Evolutionary conservation across 352 stramenopile species (phyloP).

Genomic region (Thraustotheca clavata): DNA sequence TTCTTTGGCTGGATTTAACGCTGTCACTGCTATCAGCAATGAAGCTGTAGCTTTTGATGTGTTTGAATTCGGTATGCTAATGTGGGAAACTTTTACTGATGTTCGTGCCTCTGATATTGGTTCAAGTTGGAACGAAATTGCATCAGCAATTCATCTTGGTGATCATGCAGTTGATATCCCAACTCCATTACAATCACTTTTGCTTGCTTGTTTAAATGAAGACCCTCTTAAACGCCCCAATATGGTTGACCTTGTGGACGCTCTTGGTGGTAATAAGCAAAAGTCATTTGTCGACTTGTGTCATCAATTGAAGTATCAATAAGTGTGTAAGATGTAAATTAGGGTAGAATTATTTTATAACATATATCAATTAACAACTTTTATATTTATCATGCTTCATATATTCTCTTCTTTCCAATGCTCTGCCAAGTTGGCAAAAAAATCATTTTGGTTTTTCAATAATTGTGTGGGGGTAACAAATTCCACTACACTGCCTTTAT

Average conservation of each 20-base stretch:
- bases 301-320: neutral
- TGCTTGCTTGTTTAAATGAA: neutral
- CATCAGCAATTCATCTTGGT: neutral
- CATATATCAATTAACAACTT: too few species aligned
- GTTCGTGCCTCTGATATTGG: neutral
- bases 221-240: neutral
- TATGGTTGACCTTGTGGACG: neutral
- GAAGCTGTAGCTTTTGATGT: neutral
- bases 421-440: conserved; percentile 45
- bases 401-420: conserved; percentile 19
- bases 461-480: conserved; percentile 80
- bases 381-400: too few species aligned
- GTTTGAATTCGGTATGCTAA: neutral
- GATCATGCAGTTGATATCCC: neutral
- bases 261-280: neutral
- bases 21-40: neutral
- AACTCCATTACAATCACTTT: neutral
- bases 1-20: neutral
- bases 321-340: too few species aligned
- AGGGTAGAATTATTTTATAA: too few species aligned
- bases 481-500: conserved; percentile 84
- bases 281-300: neutral
- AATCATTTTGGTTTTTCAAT: conserved; percentile 46
- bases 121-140: neutral
- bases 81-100: neutral